Percentiles rank a stretch among this genome's conserved stretches.
Evolutionary conservation across 2,329 filamentous ascomycete genomes (phyloP).

Genomic region (Cordyceps farinosa): DNA sequence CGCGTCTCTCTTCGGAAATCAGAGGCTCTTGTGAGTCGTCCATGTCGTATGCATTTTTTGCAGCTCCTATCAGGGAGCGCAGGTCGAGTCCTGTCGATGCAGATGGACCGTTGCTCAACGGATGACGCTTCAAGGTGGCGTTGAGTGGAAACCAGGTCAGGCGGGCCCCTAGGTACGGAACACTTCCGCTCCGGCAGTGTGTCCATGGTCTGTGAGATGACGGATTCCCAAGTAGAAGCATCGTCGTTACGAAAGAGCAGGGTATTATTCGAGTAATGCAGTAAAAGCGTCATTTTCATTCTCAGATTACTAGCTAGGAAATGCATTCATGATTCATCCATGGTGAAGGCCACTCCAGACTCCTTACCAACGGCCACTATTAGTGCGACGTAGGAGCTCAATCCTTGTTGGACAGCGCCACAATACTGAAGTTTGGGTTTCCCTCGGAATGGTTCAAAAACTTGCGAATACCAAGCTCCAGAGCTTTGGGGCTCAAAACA

Average conservation of each 20-base stretch:
- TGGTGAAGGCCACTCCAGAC: no score
- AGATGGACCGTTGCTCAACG: not conserved
- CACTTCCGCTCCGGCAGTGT: no score
- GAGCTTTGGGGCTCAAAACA: conserved; percentile 62
- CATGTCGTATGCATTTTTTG: conserved; percentile 25
- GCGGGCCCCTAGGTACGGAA: not conserved
- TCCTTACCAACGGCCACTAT: no score
- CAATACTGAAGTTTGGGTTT: conserved; percentile 38
- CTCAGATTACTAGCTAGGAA: no score
- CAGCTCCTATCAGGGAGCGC: not conserved
- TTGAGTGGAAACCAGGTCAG: not conserved
- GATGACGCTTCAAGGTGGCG: not conserved
- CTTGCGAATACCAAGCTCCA: conserved; percentile 54
- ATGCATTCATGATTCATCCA: no score
- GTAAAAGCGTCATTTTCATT: no score
- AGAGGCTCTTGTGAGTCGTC: conserved; percentile 38
- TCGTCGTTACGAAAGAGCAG: no score
- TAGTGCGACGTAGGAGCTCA: not conserved
- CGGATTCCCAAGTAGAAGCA: no score
- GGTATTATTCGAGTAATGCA: no score
- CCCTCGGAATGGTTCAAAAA: conserved; percentile 38
- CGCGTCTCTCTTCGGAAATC: conserved; percentile 30
- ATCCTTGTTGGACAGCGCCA: conserved; percentile 31
- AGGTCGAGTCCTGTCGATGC: not conserved
- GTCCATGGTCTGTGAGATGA: no score